Percentiles rank a stretch among this genome's conserved stretches.
phyloP scores from a whole-genome alignment of 2,329 filamentous ascomycete species.

The Ilyonectria mors-panacis region DNA sequence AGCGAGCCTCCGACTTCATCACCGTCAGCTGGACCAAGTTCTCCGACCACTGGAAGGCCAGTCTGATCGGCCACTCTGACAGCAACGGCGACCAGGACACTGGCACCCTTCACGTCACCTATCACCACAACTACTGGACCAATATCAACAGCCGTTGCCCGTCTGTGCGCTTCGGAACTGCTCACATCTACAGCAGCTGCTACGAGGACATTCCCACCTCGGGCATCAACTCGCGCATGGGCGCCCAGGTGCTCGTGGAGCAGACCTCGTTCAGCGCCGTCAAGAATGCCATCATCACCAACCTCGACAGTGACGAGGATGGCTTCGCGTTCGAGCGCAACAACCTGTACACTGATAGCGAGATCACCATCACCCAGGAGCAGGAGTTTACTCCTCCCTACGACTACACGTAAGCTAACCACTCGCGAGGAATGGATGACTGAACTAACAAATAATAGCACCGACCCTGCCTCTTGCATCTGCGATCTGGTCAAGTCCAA shows the following conservation, averaged over 20 bases:
- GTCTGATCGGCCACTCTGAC: constrained; percentile 71
- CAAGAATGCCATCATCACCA: constrained; percentile 57
- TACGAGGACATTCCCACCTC: constrained; percentile 60
- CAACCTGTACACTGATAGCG: constrained; percentile 60
- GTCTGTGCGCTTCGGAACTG: constrained; percentile 70
- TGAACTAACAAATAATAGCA: constrained; percentile 18
- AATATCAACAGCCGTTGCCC: constrained; percentile 68
- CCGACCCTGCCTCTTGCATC: constrained; percentile 40
- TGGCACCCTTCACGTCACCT: constrained; percentile 70
- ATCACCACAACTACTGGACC: constrained; percentile 68
- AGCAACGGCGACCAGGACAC: constrained; percentile 65
- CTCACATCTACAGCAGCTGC: constrained; percentile 70
- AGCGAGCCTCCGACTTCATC: constrained; percentile 69
- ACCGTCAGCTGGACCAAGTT: constrained; percentile 53
- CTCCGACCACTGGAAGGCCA: constrained; percentile 70
- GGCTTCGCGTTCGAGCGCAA: constrained; percentile 61
- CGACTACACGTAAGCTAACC: constrained; percentile 52
- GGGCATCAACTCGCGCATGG: constrained; percentile 68
- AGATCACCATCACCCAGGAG: constrained; percentile 52
- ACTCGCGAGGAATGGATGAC: too few species aligned
- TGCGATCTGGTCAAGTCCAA: constrained; percentile 45
- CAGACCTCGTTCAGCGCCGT: constrained; percentile 63
- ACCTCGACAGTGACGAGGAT: constrained; percentile 61
- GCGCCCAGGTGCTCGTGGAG: constrained; percentile 68
- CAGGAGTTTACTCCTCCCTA: constrained; percentile 53